Evolutionary conservation across 164 flowering plant species (phyloP), one percentile per base, ranked within the genome.

Genomic region (Akebia trifoliata): DNA sequence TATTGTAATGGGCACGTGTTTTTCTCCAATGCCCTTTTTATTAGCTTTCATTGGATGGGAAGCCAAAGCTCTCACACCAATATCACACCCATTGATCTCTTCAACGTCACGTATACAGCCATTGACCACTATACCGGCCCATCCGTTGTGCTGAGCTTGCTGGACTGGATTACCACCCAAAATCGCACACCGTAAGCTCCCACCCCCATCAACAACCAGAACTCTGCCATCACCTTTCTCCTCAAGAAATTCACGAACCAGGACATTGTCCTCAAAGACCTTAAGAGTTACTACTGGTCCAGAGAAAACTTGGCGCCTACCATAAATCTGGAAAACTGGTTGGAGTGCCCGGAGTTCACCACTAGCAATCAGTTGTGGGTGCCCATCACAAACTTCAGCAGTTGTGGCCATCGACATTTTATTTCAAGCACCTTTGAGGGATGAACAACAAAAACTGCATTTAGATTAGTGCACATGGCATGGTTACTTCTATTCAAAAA

Each of bases 81-180:
- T 60, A 30, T 60, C 63, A 26, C 63, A 60, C 37, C 63, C 63
- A 60, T 60, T 60, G 35, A 60, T 60, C 56, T 60, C 63, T 3
- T 60, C 63, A 1, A 60, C 63, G 26, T 60, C 63, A 0, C 63
- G 54, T 26, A 60, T 60, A 40, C 63, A 60, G 9, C 63, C 63
- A 50, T 60, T 60, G 26, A 60, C 55, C 29, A 60, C 54, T 38
- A 60, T 50, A 30, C 63, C 63, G 18, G 63, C 54, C 63, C 63
- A 60, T 25, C 63, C 63, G 21, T 60, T 60, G 63, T 60, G 49
- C 12, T 51, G 54, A 15, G 63, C 63, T 51, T 50, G 63, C 8
- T 60, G 63, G 11, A 60, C 63, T 4, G 63, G 63, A 60, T 60
- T 60, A 60, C 63, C 63, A 8, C 63, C 63, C 56, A 60, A 60